These are phyloP conservation scores for Fusarium bactridioides DNA, from an alignment of 2,329 filamentous ascomycete species.

Conservation along the genomic window DNA sequence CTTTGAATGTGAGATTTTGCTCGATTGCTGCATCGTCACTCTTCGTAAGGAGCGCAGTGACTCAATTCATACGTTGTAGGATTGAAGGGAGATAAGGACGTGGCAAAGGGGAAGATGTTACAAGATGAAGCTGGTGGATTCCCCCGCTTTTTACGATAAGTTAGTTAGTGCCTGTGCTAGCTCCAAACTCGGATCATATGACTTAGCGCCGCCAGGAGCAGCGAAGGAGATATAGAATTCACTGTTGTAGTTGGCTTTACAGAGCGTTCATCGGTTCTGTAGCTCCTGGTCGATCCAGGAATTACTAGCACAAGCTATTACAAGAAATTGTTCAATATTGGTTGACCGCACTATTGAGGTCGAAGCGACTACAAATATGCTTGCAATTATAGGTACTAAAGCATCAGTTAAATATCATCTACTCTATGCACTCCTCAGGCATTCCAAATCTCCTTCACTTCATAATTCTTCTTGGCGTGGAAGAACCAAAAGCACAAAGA, in stretches of 20 bases:
- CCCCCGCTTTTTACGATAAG: background rate
- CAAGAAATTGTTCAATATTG: rapidly evolving
- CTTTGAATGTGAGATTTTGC: background rate
- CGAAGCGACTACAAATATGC: too few relatives aligned
- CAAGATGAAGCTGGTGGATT: background rate
- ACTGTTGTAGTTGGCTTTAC: too few relatives aligned
- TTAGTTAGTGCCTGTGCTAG: background rate
- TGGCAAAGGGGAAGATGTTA: too few relatives aligned
- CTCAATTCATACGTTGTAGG: background rate
- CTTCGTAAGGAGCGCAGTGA: background rate
- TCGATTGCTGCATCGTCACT: background rate
- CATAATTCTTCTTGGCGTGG: background rate
- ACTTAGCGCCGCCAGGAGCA: background rate
- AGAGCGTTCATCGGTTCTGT: too few relatives aligned
- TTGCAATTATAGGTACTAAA: too few relatives aligned
- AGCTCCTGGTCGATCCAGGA: too few relatives aligned
- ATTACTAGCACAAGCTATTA: background rate
- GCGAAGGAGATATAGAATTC: background rate
- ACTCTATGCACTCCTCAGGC: background rate
- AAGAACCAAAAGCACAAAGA: background rate
- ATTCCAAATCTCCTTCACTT: background rate
- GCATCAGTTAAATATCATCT: too few relatives aligned
- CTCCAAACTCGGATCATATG: background rate
- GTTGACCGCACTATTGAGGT: too few relatives aligned
- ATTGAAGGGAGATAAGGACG: background rate